A percentile compares a stretch with the other conserved stretches of the same genome.
These are phyloP conservation scores for Chlamydomonas asymmetrica DNA, from an alignment of 139 green algal species.

Conservation along the genomic window DNA sequence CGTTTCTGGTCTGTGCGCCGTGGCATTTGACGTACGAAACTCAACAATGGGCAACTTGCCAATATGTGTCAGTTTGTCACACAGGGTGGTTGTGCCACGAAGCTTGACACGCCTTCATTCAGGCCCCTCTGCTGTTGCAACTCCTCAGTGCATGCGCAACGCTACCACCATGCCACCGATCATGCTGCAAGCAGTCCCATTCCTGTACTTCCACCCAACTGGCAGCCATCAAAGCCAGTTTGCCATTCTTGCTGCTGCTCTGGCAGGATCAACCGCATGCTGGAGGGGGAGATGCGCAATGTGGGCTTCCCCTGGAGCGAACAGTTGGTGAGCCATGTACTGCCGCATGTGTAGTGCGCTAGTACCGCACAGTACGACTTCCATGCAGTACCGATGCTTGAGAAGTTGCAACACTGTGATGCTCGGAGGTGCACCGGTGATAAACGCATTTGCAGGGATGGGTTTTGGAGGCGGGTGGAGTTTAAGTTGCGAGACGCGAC, in stretches of 20 bases:
- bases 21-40: too few relatives aligned
- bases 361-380: not conserved
- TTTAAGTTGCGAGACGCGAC: not conserved
- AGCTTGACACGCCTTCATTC: not conserved
- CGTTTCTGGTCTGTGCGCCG: too few relatives aligned
- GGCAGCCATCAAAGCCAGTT: not conserved
- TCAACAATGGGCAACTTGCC: too few relatives aligned
- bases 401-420: not conserved
- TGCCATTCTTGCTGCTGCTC: not conserved
- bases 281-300: conserved; percentile 35
- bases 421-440: too few relatives aligned
- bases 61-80: too few relatives aligned
- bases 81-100: not conserved
- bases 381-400: not conserved
- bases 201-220: not conserved
- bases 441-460: too few relatives aligned
- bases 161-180: not conserved
- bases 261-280: conserved; percentile 21
- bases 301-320: conserved; percentile 40
- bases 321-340: conserved; percentile 29
- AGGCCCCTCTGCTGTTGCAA: not conserved
- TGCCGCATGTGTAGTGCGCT: not conserved
- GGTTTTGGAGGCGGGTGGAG: too few relatives aligned
- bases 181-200: not conserved
- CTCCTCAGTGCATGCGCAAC: too few relatives aligned